Conservation (phyloP, 2,329 filamentous ascomycete species). For the Cladophialophora immunda region DNA sequence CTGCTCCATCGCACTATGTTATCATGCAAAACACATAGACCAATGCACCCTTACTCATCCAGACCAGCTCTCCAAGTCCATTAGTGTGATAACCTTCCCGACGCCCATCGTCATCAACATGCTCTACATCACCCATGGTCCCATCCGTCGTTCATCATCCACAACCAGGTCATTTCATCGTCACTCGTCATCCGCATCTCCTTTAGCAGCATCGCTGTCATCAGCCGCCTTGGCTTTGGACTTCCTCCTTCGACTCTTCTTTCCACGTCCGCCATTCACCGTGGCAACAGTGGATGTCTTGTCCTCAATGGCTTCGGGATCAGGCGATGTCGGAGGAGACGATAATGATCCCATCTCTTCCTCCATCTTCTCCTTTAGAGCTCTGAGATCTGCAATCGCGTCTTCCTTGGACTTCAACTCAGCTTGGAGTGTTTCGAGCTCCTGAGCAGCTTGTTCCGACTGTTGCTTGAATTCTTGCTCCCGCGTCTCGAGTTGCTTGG, state of each 20-base stretch:
- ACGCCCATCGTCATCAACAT: background rate
- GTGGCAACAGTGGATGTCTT: slow-evolving; percentile 20
- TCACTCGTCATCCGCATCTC: slow-evolving; percentile 2
- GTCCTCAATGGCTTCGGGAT: slow-evolving; percentile 21
- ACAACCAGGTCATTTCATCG: background rate
- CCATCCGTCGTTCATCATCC: background rate
- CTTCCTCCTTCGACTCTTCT: slow-evolving; percentile 17
- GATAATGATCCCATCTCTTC: slow-evolving; percentile 21
- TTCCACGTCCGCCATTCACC: slow-evolving; percentile 20
- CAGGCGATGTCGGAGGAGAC: slow-evolving; percentile 4
- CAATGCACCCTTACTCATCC: background rate
- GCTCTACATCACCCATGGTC: background rate
- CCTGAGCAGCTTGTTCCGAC: slow-evolving; percentile 11
- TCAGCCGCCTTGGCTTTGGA: slow-evolving; percentile 8
- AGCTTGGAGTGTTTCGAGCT: slow-evolving; percentile 17
- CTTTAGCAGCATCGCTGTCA: slow-evolving; percentile 1
- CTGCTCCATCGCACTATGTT: background rate
- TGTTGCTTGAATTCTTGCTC: slow-evolving; percentile 22
- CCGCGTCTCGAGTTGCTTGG: slow-evolving; percentile 15
- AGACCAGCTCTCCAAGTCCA: background rate
- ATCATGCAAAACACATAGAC: background rate
- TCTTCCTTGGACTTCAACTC: slow-evolving; percentile 24
- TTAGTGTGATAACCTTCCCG: background rate
- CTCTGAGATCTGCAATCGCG: slow-evolving; percentile 26
- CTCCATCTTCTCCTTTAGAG: slow-evolving; percentile 30